A percentile compares a stretch with the other conserved stretches of the same genome.
Evolutionary conservation across 2,329 filamentous ascomycete species (phyloP).

Genomic region (Dothistroma pini): DNA sequence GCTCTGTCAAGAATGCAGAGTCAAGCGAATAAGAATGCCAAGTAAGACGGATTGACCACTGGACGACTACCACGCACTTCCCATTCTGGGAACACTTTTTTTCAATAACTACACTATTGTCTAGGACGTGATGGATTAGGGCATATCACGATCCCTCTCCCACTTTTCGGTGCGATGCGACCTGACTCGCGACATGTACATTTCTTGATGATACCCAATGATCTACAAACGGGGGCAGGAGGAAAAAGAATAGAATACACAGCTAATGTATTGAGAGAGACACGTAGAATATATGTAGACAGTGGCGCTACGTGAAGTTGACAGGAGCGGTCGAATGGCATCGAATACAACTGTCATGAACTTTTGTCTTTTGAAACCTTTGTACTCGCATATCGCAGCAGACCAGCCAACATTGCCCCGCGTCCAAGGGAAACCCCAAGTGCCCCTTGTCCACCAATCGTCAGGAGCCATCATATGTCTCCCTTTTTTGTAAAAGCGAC

Average conservation of each 20-base stretch:
- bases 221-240: not conserved
- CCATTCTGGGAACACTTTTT: not conserved
- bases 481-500: not conserved
- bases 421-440: too few species aligned
- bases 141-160: not conserved
- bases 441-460: too few species aligned
- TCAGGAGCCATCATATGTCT: not conserved
- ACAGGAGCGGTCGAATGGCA: not conserved
- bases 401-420: too few species aligned
- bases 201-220: conserved; percentile 2
- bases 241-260: not conserved
- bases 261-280: not conserved
- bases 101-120: not conserved
- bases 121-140: not conserved
- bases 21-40: conserved; percentile 26
- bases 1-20: conserved; percentile 77
- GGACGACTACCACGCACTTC: not conserved
- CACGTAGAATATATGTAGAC: too few species aligned
- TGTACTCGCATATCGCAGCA: too few species aligned
- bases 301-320: not conserved
- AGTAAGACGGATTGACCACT: not conserved
- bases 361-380: too few species aligned
- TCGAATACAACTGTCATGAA: not conserved
- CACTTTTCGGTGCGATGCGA: too few species aligned
- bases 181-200: not conserved